A percentile compares a stretch with the other conserved stretches of the same genome.
Conservation (phyloP, 768 basidiomycete genomes). For the Hemileccinum impolitum region DNA sequence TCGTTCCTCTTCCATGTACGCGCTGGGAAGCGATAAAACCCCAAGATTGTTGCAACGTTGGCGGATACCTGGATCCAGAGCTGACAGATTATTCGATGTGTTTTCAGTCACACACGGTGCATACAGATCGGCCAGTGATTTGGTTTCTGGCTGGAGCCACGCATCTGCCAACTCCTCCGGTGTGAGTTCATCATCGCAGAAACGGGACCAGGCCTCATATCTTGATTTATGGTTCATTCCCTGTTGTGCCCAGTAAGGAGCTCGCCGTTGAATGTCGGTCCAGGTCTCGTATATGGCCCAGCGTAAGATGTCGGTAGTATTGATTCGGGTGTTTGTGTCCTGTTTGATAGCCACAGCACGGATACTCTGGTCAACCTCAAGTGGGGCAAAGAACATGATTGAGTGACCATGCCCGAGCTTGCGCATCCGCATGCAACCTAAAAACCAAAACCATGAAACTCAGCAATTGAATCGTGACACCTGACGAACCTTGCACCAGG, state of each 20-base stretch:
- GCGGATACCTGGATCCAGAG: conserved; percentile 1
- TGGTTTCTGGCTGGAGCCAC: conserved; percentile 39
- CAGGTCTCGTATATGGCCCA: conserved; percentile 47
- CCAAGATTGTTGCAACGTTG: conserved; percentile 11
- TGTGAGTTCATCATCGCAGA: neutral
- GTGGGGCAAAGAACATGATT: conserved; percentile 42
- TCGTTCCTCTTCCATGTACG: conserved; percentile 40
- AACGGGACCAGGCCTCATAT: conserved; percentile 11
- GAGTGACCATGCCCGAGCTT: conserved; percentile 43
- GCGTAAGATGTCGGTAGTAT: conserved; percentile 32
- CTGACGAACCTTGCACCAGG: conserved; percentile 41
- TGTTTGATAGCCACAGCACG: conserved; percentile 20
- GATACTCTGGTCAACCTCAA: conserved; percentile 36
- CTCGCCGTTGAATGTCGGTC: conserved; percentile 34
- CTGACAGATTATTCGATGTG: neutral
- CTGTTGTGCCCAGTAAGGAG: conserved; percentile 42
- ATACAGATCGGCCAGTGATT: conserved; percentile 35
- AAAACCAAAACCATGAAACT: conserved; percentile 7
- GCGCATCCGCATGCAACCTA: conserved; percentile 51
- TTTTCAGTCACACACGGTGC: neutral
- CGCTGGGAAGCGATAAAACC: conserved; percentile 5
- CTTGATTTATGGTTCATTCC: conserved; percentile 12
- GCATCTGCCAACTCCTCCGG: conserved; percentile 1
- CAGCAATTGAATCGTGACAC: neutral
- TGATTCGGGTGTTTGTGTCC: neutral